Evolutionary conservation across 2,329 filamentous ascomycete species (phyloP).

Genomic region (Diplodia scrobiculata): DNA sequence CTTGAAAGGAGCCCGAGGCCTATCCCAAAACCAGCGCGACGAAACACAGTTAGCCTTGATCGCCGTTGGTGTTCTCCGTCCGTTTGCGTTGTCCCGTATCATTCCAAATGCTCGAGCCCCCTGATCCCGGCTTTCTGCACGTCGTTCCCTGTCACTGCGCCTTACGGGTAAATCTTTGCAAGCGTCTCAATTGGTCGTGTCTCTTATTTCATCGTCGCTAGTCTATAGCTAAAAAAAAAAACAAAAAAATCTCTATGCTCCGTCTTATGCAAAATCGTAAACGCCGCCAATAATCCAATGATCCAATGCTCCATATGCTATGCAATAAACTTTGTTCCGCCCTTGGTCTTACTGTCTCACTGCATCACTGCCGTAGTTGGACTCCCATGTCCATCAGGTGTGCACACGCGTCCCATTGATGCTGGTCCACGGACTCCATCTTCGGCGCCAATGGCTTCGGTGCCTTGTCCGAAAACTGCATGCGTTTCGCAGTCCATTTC

Average conservation of each 20-base stretch:
- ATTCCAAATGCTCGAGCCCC: too few relatives aligned
- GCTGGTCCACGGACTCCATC: constrained; percentile 20
- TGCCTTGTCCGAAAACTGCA: constrained; percentile 15
- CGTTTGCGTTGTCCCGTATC: too few relatives aligned
- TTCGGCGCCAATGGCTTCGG: neutral
- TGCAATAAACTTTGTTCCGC: neutral
- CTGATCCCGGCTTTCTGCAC: too few relatives aligned
- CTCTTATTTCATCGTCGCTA: neutral
- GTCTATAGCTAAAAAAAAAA: neutral
- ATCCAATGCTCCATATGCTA: neutral
- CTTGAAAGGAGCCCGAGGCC: too few relatives aligned
- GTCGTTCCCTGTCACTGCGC: too few relatives aligned
- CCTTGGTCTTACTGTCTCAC: too few relatives aligned
- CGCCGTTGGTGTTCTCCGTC: too few relatives aligned
- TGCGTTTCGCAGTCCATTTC: constrained; percentile 5
- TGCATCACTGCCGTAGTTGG: constrained; percentile 14
- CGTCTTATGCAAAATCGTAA: neutral
- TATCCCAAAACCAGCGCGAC: too few relatives aligned
- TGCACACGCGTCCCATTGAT: constrained; percentile 19
- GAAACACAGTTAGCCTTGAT: too few relatives aligned
- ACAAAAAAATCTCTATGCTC: too few relatives aligned
- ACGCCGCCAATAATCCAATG: neutral
- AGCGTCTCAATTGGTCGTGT: too few relatives aligned
- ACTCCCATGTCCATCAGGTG: constrained; percentile 13
- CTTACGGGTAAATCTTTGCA: too few relatives aligned